These are phyloP conservation scores for Solanum neorickii DNA, from an alignment of 257 asterid genomes.

Conservation along the genomic window DNA sequence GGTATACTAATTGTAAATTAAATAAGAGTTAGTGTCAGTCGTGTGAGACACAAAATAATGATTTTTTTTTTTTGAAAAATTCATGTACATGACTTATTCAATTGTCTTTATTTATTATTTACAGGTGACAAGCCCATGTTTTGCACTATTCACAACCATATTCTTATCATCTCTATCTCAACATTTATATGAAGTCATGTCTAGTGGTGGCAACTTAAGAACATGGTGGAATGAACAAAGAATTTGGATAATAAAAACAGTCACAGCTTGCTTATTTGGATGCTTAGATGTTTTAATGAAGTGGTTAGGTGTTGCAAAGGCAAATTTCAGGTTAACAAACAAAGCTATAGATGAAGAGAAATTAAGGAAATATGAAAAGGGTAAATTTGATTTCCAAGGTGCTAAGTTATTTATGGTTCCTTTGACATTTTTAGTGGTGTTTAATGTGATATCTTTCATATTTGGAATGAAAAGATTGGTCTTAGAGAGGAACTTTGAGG, in stretches of 20 bases:
- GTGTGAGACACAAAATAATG: background rate
- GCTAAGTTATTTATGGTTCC: conserved; percentile 68
- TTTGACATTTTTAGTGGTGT: conserved; percentile 43
- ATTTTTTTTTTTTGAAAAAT: background rate
- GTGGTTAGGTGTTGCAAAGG: conserved; percentile 25
- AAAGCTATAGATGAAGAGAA: conserved; percentile 51
- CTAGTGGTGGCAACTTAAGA: conserved; percentile 31
- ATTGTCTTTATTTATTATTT: background rate
- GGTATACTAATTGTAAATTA: no score
- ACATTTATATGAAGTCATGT: conserved; percentile 35
- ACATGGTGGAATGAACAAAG: conserved; percentile 57
- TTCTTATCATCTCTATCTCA: conserved; percentile 28
- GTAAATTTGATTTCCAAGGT: conserved; percentile 51
- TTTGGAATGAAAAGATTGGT: conserved; percentile 44
- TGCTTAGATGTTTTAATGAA: conserved; percentile 36
- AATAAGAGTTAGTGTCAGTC: background rate
- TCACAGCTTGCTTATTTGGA: conserved; percentile 52
- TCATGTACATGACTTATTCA: background rate
- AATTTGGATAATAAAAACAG: conserved; percentile 38
- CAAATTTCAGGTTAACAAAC: conserved; percentile 50
- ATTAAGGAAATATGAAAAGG: conserved; percentile 45
- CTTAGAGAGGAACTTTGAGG: conserved; percentile 21
- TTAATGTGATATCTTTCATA: conserved; percentile 43
- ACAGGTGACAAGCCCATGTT: conserved; percentile 47
- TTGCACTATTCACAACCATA: conserved; percentile 29